A percentile compares a stretch with the other conserved stretches of the same genome.
phyloP scores from a whole-genome alignment of 2,329 filamentous ascomycete genomes.

The Exophiala aquamarina region DNA sequence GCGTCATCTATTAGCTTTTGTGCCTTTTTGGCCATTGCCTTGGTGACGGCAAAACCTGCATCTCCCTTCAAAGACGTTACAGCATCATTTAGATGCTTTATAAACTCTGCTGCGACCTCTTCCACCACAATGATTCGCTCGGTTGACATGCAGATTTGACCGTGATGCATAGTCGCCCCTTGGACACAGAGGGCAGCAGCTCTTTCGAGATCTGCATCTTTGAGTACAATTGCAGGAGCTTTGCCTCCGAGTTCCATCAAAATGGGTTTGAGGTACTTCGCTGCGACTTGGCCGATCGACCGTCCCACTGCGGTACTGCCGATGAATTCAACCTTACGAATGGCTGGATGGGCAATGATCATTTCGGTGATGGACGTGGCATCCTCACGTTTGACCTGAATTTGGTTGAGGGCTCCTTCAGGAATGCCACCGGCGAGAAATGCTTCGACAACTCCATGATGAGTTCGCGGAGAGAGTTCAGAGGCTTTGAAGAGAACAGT shows the following conservation, averaged over 20 bases:
- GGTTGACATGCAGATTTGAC: constrained; percentile 84
- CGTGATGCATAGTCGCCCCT: constrained; percentile 41
- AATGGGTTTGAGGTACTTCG: constrained; percentile 73
- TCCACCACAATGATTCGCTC: constrained; percentile 68
- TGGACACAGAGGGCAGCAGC: constrained; percentile 53
- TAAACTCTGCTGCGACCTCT: constrained; percentile 54
- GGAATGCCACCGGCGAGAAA: constrained; percentile 69
- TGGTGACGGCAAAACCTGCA: constrained; percentile 9
- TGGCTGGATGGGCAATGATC: constrained; percentile 63
- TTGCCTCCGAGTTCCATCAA: constrained; percentile 82
- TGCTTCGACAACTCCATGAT: constrained; percentile 42
- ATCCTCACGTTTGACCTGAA: constrained; percentile 60
- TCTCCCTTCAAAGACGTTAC: constrained; percentile 44
- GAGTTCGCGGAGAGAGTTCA: constrained; percentile 63
- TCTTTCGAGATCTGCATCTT: constrained; percentile 72
- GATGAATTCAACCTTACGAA: constrained; percentile 77
- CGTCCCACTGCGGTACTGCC: constrained; percentile 70
- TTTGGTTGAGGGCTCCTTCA: constrained; percentile 68
- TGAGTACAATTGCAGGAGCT: constrained; percentile 72
- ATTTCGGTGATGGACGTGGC: constrained; percentile 66
- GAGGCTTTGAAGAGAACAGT: constrained; percentile 72
- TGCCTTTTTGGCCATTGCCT: constrained; percentile 7
- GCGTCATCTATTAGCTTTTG: constrained; percentile 5
- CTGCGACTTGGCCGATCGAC: constrained; percentile 67
- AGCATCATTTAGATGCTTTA: constrained; percentile 45